Base-by-base conservation (phyloP, 345 rosid genomes). In the Acer yangbiense region DNA sequence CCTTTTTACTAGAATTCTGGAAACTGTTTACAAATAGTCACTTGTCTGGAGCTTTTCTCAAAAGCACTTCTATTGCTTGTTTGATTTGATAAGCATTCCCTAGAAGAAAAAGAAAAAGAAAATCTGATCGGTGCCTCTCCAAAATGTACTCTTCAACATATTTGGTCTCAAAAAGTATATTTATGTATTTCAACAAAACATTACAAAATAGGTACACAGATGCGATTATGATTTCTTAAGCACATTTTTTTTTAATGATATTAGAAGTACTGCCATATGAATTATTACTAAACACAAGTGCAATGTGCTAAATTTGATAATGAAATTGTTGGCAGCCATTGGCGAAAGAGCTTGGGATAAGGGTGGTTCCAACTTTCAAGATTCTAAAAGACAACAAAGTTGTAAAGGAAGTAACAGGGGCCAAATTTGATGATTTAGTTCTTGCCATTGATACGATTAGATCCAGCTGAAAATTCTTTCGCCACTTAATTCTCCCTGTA, bases 341-440 rank as follows among this genome's bases (percentile, higher is more conserved):
- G 92, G 99, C 99, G 0, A 92, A 88, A 85, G 99, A 95, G 92
- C 91, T 95, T 18, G 98, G 98, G 39, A 87, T 93, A 73, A 90
- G 79, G 81, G 96, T 86, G 77, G 99, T 90, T 74, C 99, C 99
- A 11, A 95, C 98, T 0, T 95, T 95, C 81, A 95, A 95, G 89
- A 88, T 95, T 69, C 90, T 95, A 57, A 95, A 91, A 83, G 88
- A 85, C 64, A 85, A 67, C 68, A 88, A 90, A 80, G 65, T 93
- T 9, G 87, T 92, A 43, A 92, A 90, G 74, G 99, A 95, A 86
- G 97, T 93, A 4, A 90, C 84, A 0, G 98, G 98, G 3, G 95
- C 98, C 41, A 95, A 95, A 86, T 83, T 80, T 46, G 97, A 95
- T n/a, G 94, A 93, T 66, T 76, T 95, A 21, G 77, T 93, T 65